Conservation (phyloP, 2,329 filamentous ascomycete species). For the Xylaria sp. region DNA sequence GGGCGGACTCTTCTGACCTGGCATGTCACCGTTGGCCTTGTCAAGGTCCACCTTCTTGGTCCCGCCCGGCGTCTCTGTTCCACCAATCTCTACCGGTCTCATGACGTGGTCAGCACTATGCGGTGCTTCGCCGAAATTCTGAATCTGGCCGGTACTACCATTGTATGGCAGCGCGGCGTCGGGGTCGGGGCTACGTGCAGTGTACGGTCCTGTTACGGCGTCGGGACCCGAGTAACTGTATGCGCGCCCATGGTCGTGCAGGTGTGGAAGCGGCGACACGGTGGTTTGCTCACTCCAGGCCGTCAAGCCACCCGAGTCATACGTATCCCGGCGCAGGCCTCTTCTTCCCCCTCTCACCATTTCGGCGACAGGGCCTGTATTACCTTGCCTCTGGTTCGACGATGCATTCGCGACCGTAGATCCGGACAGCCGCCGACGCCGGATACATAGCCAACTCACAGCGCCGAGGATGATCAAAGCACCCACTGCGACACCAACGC, state of each 20-base stretch:
- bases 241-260: constrained; percentile 28
- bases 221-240: constrained; percentile 43
- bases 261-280: constrained; percentile 25
- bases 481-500: constrained; percentile 45
- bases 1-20: background rate
- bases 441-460: constrained; percentile 45
- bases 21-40: background rate
- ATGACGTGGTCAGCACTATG: constrained; percentile 17
- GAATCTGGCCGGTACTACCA: constrained; percentile 28
- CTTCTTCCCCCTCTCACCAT: background rate
- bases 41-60: background rate
- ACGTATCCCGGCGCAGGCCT: constrained; percentile 11
- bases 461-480: constrained; percentile 39
- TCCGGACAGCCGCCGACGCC: constrained; percentile 28
- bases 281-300: constrained; percentile 22
- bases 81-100: constrained; percentile 14
- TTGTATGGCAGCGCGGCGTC: constrained; percentile 25
- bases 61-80: background rate
- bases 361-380: background rate
- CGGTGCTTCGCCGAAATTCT: constrained; percentile 6
- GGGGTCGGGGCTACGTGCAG: constrained; percentile 27
- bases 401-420: constrained; percentile 4
- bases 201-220: constrained; percentile 44
- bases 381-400: constrained; percentile 12
- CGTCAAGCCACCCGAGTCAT: constrained; percentile 17